Percentiles rank a stretch among this genome's conserved stretches.
phyloP scores from a whole-genome alignment of 805 yeast genomes.

The Yamadazyma olivae region DNA sequence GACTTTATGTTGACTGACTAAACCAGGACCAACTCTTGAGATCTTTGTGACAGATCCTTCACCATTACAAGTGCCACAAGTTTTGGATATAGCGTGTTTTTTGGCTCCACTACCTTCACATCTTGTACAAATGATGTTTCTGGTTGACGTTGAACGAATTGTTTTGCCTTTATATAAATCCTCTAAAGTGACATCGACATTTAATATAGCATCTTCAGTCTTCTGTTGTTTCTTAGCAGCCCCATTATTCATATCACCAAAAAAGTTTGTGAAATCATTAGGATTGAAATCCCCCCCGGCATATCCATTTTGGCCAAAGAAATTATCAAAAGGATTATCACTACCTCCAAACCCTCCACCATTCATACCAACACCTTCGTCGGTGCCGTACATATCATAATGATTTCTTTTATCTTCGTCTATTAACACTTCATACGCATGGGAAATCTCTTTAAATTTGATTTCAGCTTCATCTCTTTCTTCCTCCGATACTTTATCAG shows the following conservation, averaged over 20 bases:
- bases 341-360: constrained; percentile 10
- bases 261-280: constrained; percentile 76
- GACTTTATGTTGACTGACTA: constrained; percentile 59
- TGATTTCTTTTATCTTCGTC: constrained; percentile 62
- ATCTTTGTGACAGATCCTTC: constrained; percentile 60
- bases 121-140: constrained; percentile 66
- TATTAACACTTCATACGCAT: constrained; percentile 79
- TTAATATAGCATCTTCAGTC: constrained; percentile 68
- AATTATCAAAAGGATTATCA: constrained; percentile 18
- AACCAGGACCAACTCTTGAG: constrained; percentile 69
- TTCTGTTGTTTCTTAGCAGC: constrained; percentile 21
- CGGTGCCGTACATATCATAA: constrained; percentile 57
- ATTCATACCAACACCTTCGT: constrained; percentile 17
- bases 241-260: constrained; percentile 36
- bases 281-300: constrained; percentile 50
- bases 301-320: constrained; percentile 20
- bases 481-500: constrained; percentile 77
- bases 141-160: constrained; percentile 65
- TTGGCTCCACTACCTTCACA: constrained; percentile 81
- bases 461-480: constrained; percentile 70
- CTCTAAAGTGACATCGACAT: constrained; percentile 62
- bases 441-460: constrained; percentile 76
- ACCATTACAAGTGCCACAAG: constrained; percentile 73
- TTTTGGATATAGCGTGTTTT: constrained; percentile 49
- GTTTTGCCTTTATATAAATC: constrained; percentile 81